Conservation (phyloP, 2,329 filamentous ascomycete species). For the Neopestalotiopsis rosae region DNA sequence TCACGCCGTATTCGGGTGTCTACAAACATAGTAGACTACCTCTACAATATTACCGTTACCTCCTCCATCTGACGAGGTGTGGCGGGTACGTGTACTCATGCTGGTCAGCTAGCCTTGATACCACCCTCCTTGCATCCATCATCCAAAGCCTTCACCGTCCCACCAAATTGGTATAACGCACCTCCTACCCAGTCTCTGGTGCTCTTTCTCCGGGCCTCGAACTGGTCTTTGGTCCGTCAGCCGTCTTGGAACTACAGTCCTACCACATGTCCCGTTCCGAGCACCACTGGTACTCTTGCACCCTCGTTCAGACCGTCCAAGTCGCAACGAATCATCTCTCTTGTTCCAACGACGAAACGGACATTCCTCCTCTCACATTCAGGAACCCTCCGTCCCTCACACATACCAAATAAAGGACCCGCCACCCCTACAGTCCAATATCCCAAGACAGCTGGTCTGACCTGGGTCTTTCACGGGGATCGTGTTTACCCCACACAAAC, state of each 20-base stretch:
- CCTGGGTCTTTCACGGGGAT: not conserved
- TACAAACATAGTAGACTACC: not conserved
- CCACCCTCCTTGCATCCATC: conserved; percentile 3
- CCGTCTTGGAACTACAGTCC: not conserved
- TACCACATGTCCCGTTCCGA: not conserved
- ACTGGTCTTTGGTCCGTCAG: not conserved
- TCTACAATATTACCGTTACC: no score
- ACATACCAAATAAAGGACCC: conserved; percentile 1
- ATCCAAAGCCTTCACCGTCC: conserved; percentile 2
- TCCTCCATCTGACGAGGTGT: conserved; percentile 2
- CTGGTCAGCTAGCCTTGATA: not conserved
- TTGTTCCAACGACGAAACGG: not conserved
- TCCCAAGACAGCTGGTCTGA: conserved; percentile 1
- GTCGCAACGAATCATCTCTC: not conserved
- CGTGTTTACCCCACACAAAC: conserved; percentile 12
- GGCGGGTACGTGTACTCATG: conserved; percentile 8
- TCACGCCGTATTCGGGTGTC: conserved; percentile 2
- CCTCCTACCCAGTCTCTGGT: not conserved
- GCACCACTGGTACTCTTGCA: not conserved
- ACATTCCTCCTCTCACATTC: not conserved
- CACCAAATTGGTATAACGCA: not conserved
- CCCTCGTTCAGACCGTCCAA: not conserved
- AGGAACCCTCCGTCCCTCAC: not conserved
- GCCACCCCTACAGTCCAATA: not conserved
- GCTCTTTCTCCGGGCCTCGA: not conserved